Percentiles rank a stretch among this genome's conserved stretches.
phyloP scores from a whole-genome alignment of 768 basidiomycete genomes.

The Cystobasidium onofrii region DNA sequence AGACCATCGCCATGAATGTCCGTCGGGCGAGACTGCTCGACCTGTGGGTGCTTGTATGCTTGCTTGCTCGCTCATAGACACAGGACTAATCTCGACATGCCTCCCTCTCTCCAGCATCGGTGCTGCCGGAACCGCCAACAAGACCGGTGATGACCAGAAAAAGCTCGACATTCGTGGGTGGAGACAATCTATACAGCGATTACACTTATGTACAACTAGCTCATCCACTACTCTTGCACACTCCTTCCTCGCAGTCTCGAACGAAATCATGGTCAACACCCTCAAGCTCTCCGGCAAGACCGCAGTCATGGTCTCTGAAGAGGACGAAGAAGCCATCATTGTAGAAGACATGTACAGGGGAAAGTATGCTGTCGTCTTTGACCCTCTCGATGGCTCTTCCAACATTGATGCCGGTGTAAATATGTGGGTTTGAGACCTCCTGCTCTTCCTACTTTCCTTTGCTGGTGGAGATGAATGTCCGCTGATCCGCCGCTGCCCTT shows the following conservation, averaged over 20 bases:
- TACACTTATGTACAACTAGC: neutral
- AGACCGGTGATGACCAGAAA: conserved; percentile 98
- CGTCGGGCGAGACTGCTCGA: conserved; percentile 95
- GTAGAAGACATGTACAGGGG: conserved; percentile 76
- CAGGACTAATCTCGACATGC: neutral
- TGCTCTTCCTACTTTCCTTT: too few relatives aligned
- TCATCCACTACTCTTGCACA: too few relatives aligned
- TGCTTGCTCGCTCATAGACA: too few relatives aligned
- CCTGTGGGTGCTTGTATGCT: conserved; percentile 67
- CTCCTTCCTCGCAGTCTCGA: conserved; percentile 51
- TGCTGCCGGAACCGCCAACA: conserved; percentile 89
- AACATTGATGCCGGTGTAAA: conserved; percentile 99
- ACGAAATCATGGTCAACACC: conserved; percentile 99
- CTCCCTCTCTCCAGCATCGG: conserved; percentile 61
- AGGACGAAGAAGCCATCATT: conserved; percentile 65
- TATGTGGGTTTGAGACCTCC: conserved; percentile 50
- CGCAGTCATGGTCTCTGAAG: conserved; percentile 88
- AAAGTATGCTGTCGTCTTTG: conserved; percentile 95
- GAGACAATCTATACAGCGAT: neutral
- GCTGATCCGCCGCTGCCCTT: neutral
- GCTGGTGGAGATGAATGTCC: neutral
- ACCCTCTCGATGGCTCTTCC: conserved; percentile 89
- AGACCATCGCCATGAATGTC: conserved; percentile 95
- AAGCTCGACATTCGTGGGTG: conserved; percentile 54
- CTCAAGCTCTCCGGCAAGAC: conserved; percentile 93